These are phyloP conservation scores for Cytospora paraplurivora DNA, from an alignment of 2,329 filamentous ascomycete species.

Conservation along the genomic window DNA sequence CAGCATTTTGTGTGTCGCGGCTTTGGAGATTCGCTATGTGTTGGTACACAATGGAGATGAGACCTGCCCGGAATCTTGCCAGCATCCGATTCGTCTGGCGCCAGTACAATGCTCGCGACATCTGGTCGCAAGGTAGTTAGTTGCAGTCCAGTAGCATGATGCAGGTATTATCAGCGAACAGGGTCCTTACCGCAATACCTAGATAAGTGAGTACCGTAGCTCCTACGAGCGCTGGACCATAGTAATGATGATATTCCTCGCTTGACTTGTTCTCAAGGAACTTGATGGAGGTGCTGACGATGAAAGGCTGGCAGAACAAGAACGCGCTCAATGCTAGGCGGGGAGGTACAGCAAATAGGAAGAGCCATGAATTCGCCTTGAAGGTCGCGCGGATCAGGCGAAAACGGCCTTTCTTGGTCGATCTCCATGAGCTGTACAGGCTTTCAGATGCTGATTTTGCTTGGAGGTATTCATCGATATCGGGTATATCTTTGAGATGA, in stretches of 20 bases:
- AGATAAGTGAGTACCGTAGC: slow-evolving; percentile 45
- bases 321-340: slow-evolving; percentile 44
- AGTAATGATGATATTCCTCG: slow-evolving; percentile 28
- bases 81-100: slow-evolving; percentile 39
- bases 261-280: slow-evolving; percentile 31
- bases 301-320: slow-evolving; percentile 48
- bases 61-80: slow-evolving; percentile 39
- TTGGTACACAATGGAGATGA: slow-evolving; percentile 40
- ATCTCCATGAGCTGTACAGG: no score
- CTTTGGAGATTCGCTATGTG: slow-evolving; percentile 36
- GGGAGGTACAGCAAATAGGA: slow-evolving; percentile 40
- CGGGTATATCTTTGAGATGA: slow-evolving; percentile 23
- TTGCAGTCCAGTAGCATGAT: neutral
- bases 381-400: no score
- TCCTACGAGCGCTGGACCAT: slow-evolving; percentile 41
- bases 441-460: no score
- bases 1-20: slow-evolving; percentile 22
- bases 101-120: slow-evolving; percentile 37
- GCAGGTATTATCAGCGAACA: neutral
- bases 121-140: slow-evolving; percentile 20
- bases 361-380: no score
- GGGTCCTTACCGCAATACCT: slow-evolving; percentile 42
- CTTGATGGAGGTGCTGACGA: slow-evolving; percentile 40
- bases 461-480: no score
- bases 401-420: no score